Evolutionary conservation across 345 rosid genomes (phyloP), one percentile per base, ranked within the genome.

Genomic region (Psidium friedrichsthalianum): DNA sequence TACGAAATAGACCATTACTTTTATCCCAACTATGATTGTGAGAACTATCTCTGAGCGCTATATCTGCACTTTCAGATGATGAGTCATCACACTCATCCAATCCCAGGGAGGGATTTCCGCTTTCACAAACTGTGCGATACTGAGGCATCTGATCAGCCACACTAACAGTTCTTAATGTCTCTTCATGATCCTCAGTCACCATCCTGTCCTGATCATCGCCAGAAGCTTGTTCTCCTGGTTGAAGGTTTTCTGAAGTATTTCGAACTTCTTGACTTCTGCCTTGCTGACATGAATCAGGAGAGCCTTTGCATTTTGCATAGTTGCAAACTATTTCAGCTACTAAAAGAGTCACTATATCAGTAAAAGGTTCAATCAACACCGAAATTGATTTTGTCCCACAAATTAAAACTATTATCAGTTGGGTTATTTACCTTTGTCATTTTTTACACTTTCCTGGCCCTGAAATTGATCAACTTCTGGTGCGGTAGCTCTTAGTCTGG

Each of bases 371-470:
- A 54, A 49, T 16, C 87, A 78, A 83, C 85, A 61, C 76, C 27
- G 32, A 29, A 40, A 83, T 82, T 82, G 12, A 44, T 24, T 20
- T 80, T 81, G 9, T 29, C n/a, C 24, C 25, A 69, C 74, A 81
- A 84, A 29, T 44, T 44, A 80, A 49, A 24, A 85, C 74, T 15
- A 29, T 44, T 42, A 83, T 36, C 25, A 40, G 76, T 25, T 9
- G 27, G 4, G 86, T 78, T 61, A 9, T 88, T 89, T 90, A 93
- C 94, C 94, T 87, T 27, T 82, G 42, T 88, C 90, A 87, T 87
- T 86, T 84, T 83, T 36, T 74, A 83, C 20, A 82, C 85, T 85
- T 86, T 89, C 88, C 84, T 87, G 87, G 47, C 44, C 58, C 80
- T 8, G 80, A 47, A 36, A 40, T 83, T 29, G n/a, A 83, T 83